These are phyloP conservation scores for Solanum etuberosum DNA, from an alignment of 257 asterid species.

Conservation along the genomic window DNA sequence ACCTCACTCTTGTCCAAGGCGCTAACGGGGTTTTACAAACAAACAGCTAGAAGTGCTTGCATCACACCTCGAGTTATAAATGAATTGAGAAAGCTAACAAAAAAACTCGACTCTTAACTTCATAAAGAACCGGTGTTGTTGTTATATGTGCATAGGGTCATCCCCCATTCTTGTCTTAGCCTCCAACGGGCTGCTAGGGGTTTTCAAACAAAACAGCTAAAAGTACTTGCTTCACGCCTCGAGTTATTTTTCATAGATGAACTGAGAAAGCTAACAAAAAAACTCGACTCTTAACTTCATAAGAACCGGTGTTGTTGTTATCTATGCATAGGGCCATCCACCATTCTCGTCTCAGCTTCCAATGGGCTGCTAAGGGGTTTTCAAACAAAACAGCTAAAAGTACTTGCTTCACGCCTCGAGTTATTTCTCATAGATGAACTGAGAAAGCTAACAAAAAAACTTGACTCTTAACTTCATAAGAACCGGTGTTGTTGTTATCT, in stretches of 20 bases:
- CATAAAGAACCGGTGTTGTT: neutral
- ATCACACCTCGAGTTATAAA: too few species aligned
- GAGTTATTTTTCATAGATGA: neutral
- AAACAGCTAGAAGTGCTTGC: too few species aligned
- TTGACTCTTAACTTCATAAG: neutral
- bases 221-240: too few species aligned
- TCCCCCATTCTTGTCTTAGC: too few species aligned
- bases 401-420: neutral
- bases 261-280: neutral
- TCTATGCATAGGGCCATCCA: neutral
- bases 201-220: too few species aligned
- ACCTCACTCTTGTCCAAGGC: neutral
- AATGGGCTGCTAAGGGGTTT: neutral
- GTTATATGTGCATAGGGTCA: neutral
- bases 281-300: neutral
- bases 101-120: neutral
- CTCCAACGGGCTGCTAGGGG: neutral
- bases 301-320: neutral
- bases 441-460: neutral
- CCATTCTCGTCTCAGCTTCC: too few species aligned
- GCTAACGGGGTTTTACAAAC: neutral
- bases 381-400: too few species aligned
- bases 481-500: neutral
- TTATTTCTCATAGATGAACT: neutral
- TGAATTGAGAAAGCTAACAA: neutral